A percentile compares a stretch with the other conserved stretches of the same genome.
Evolutionary conservation across 305 asterid species (phyloP).

Genomic region (Fraxinus sp.): DNA sequence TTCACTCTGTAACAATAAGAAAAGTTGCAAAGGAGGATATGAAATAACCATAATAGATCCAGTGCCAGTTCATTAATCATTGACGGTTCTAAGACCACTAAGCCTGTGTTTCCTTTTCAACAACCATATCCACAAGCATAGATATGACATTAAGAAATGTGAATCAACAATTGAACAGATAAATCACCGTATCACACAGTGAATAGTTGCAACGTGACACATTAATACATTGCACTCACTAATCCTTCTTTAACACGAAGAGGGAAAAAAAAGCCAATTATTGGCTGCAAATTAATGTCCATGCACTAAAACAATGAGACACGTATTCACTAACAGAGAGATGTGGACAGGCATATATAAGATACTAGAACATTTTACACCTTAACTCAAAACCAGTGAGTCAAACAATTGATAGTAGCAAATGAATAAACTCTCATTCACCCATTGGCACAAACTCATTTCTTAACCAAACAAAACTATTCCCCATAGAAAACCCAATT

Average conservation of each 20-base stretch:
- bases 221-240: background rate
- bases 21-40: background rate
- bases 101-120: background rate
- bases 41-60: constrained; percentile 4
- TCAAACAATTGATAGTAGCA: background rate
- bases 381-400: background rate
- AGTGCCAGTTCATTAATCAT: constrained; percentile 8
- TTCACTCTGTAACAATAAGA: constrained; percentile 42
- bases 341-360: background rate
- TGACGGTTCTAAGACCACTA: background rate
- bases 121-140: background rate
- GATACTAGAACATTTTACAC: background rate
- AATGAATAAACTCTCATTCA: background rate
- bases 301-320: background rate
- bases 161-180: background rate
- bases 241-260: background rate
- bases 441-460: background rate
- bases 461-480: background rate
- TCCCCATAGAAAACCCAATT: background rate
- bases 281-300: background rate
- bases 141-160: background rate
- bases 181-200: background rate
- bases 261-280: background rate
- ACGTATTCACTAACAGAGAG: background rate
- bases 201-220: background rate